Base-by-base conservation (phyloP, 23 red algal genomes). In the Gracilaria caudata region DNA sequence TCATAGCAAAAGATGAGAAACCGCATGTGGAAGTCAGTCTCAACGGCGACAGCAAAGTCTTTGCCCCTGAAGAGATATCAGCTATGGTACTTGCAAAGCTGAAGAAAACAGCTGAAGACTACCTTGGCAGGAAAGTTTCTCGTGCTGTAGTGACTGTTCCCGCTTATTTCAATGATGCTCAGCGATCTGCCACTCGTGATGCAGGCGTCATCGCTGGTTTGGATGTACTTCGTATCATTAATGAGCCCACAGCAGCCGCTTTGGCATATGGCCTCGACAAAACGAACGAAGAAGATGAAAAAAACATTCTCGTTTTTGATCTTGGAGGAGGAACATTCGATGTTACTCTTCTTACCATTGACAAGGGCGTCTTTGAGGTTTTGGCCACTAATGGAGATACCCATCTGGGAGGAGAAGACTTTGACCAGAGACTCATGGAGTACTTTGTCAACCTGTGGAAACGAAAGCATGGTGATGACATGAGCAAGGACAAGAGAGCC, bases 241-340 rank as follows among this genome's bases (percentile, higher is more conserved):
- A 98, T 70, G 96, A 98, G 64, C 96, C 96, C 9, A 98, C 96
- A 20, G 96, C 96, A 65, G 96, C 96, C 1, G 92, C 96, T 17
- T 71, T 98, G 45, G 96, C 96, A 20, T 98, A 98, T 81, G 96
- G 96, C 7, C 86, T 98, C 11, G 96, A 98, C 51, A 98, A 95
- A 83, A 92, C 80, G 17, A 90, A 91, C 37, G 90, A 97, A 46
- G 86, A 98, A 49, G 96, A 91, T 28, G 90, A 97, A 76, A 87
- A 95, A 57, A 97, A 98, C 72, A 94, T 98, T 65, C 82, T 98
- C 26, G 96, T 98, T 17, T 98, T 98, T 72, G 96, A 98, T 66
- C 93, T 98, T 36, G 96, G 96, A 32, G 96, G 96, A 37, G 96
- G 96, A 13, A 98, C 96, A 14, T 98, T 98, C 78, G 96, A 98